A percentile compares a stretch with the other conserved stretches of the same genome.
These are phyloP conservation scores for Coprinopsis cinerea DNA, from an alignment of 768 basidiomycete genomes.

Conservation along the genomic window DNA sequence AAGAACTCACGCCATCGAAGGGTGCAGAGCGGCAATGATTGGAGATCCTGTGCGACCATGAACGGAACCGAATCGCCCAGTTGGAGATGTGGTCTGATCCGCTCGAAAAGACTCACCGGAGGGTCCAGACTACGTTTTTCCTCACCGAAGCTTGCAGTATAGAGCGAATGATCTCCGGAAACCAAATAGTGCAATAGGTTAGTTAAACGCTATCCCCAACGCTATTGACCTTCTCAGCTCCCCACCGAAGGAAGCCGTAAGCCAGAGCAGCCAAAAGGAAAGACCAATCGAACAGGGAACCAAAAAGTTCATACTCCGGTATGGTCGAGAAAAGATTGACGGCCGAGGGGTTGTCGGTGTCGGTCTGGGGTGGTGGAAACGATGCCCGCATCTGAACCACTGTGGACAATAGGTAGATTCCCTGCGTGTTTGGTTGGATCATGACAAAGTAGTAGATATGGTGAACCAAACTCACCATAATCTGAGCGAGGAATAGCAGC, in stretches of 20 bases:
- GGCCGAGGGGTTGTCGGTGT: not conserved
- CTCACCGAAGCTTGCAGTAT: too few species aligned
- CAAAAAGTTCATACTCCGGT: conserved; percentile 70
- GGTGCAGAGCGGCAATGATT: too few species aligned
- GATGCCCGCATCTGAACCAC: conserved; percentile 77
- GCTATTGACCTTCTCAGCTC: conserved; percentile 37
- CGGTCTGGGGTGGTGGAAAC: conserved; percentile 54
- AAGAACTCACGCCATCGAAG: too few species aligned
- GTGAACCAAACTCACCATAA: conserved; percentile 54
- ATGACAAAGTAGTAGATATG: conserved; percentile 3
- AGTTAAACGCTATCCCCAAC: too few species aligned
- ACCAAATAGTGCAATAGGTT: too few species aligned
- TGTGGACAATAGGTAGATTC: conserved; percentile 78
- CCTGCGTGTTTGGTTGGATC: conserved; percentile 50
- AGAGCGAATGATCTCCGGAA: too few species aligned
- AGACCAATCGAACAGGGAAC: conserved; percentile 66
- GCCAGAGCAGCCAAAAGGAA: conserved; percentile 56
- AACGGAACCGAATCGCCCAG: too few species aligned
- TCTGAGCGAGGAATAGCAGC: conserved; percentile 70
- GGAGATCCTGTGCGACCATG: too few species aligned
- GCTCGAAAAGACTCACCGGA: too few species aligned
- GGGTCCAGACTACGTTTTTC: too few species aligned
- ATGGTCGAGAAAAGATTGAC: conserved; percentile 67
- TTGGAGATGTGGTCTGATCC: too few species aligned
- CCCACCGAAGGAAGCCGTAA: conserved; percentile 51